phyloP scores from a whole-genome alignment of 1,284 basidiomycete genomes.

The Malassezia restricta region DNA sequence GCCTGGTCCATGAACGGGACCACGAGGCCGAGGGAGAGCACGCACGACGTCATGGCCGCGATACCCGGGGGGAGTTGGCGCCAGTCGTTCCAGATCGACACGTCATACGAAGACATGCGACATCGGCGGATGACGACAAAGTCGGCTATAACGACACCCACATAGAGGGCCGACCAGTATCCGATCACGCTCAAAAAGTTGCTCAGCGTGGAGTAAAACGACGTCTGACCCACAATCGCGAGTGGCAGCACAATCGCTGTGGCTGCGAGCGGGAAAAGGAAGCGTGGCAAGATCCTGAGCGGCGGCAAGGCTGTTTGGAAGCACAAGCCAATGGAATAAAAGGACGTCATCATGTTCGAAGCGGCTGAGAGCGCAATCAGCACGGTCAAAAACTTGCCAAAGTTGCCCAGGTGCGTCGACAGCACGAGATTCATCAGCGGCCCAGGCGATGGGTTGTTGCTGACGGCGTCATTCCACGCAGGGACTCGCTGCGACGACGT shows the following conservation, averaged over 20 bases:
- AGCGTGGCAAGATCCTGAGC: slow-evolving; percentile 65
- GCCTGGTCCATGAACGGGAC: slow-evolving; percentile 44
- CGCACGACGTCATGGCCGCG: slow-evolving; percentile 47
- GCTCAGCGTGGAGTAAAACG: slow-evolving; percentile 54
- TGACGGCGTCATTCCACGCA: slow-evolving; percentile 48
- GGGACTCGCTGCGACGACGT: slow-evolving; percentile 53
- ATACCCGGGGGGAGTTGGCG: slow-evolving; percentile 52
- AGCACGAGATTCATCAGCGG: slow-evolving; percentile 67
- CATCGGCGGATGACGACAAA: slow-evolving; percentile 53
- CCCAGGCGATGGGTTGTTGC: slow-evolving; percentile 48
- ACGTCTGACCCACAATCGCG: slow-evolving; percentile 55
- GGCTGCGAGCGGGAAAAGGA: slow-evolving; percentile 68
- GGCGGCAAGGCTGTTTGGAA: slow-evolving; percentile 56
- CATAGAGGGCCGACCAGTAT: slow-evolving; percentile 59
- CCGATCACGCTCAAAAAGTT: slow-evolving; percentile 53
- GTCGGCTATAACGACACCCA: slow-evolving; percentile 55
- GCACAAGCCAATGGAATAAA: slow-evolving; percentile 47
- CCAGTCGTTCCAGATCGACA: slow-evolving; percentile 54
- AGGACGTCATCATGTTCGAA: slow-evolving; percentile 69
- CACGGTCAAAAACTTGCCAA: slow-evolving; percentile 78
- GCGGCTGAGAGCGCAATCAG: slow-evolving; percentile 59
- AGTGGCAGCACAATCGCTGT: slow-evolving; percentile 61
- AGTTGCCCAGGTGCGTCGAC: slow-evolving; percentile 54
- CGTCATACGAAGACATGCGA: slow-evolving; percentile 51
- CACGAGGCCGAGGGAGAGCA: slow-evolving; percentile 33